Base-by-base conservation (phyloP, 2,329 filamentous ascomycete genomes). In the Hymenotorrendiella dingleyae region DNA sequence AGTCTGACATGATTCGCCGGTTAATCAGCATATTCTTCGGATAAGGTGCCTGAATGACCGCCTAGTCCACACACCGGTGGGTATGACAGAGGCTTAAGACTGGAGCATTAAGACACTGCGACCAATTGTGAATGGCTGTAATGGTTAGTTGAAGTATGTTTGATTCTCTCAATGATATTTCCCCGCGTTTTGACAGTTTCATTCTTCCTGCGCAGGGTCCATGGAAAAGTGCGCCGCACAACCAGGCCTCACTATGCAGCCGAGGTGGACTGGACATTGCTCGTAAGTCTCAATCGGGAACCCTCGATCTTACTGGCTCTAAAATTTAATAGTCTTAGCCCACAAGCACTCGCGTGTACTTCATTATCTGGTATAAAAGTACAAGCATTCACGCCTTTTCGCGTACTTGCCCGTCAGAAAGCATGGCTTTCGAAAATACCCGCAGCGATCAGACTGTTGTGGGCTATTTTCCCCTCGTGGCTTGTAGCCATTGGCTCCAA, bases 121-220 rank as follows among this genome's bases (percentile, higher is more conserved):
- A 43, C 43, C 37, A 42, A 30, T 43, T 27, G 32, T 42, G 23
- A 43, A 42, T 21, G 20, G 33, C 10, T 14, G 40, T 23, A 39
- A 43, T 39, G 40, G 22, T 40, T 46, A 38, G 26, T 14, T 41
- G 19, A 36, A 36, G 35, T 40, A 37, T 46, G 38, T 46, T 50
- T 40, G 41, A 23, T 38, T 42, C 40, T 40, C 23, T 21, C 9
- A 8, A 16, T 27, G n/a, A 20, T 39, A 27, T 37, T 43, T 42
- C 47, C 49, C 47, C 50, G 46, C 48, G 42, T 51, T 53, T 50
- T 46, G 33, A 42, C 48, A 32, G 41, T 53, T 54, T 53, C 44
- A 53, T 43, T 49, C 32, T 48, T 42, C 40, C 36, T 33, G 48
- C 37, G 44, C 40, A 40, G 34, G 44, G 30, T 26, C 24, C 28